phyloP scores from a whole-genome alignment of 2,329 filamentous ascomycete genomes.

The Xylariaceae sp. region DNA sequence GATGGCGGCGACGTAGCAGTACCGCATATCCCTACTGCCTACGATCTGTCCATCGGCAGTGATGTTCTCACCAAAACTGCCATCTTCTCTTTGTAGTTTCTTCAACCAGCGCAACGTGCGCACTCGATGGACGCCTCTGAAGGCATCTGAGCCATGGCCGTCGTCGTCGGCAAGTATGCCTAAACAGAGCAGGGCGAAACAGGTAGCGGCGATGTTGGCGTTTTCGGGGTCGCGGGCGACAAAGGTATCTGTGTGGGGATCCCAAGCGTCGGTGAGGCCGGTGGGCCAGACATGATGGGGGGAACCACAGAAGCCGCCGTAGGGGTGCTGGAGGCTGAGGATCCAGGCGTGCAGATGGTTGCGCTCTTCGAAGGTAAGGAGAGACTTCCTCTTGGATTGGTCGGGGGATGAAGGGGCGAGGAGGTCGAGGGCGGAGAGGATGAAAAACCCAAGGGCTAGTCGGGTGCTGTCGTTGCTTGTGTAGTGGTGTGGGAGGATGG shows the following conservation, averaged over 20 bases:
- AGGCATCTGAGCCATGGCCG: conserved; percentile 41
- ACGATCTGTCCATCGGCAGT: conserved; percentile 56
- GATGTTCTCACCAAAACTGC: conserved; percentile 85
- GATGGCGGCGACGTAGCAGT: conserved; percentile 79
- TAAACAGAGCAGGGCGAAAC: conserved; percentile 77
- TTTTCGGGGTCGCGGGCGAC: conserved; percentile 39
- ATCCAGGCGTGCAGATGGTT: conserved; percentile 66
- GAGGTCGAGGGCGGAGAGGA: conserved; percentile 77
- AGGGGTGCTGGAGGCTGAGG: conserved; percentile 77
- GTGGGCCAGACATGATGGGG: conserved; percentile 58
- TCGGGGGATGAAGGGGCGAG: conserved; percentile 60
- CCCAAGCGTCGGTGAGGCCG: conserved; percentile 32
- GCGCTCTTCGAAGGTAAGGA: conserved; percentile 45
- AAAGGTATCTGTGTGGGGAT: conserved; percentile 29
- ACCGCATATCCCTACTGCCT: conserved; percentile 80
- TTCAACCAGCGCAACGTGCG: conserved; percentile 71
- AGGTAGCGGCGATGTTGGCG: conserved; percentile 80
- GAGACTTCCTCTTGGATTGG: too few relatives aligned
- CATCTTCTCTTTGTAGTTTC: conserved; percentile 73
- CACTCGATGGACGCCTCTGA: conserved; percentile 62
- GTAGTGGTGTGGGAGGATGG: conserved; percentile 76
- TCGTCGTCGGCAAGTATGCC: conserved; percentile 45
- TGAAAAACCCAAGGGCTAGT: conserved; percentile 86
- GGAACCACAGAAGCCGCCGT: conserved; percentile 85
- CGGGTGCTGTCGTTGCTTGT: conserved; percentile 87